These are phyloP conservation scores for Alternaria hordeiaustralica DNA, from an alignment of 2,329 filamentous ascomycete genomes.

Conservation along the genomic window DNA sequence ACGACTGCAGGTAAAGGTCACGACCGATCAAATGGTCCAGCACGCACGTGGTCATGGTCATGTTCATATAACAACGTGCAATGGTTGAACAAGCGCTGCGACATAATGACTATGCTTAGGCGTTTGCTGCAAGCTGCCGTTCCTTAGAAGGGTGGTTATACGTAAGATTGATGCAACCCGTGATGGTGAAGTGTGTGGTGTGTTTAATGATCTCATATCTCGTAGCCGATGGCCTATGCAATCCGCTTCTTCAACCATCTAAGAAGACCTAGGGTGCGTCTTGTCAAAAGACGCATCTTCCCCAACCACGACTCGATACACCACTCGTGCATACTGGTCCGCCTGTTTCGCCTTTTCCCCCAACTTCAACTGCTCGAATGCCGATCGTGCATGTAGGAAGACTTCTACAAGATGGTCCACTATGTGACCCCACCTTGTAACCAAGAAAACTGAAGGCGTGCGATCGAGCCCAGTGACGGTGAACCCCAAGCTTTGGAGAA, in stretches of 20 bases:
- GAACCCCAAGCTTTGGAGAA: constrained; percentile 20
- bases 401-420: constrained; percentile 28
- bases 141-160: no score
- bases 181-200: no score
- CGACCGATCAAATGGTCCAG: no score
- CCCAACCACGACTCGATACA: constrained; percentile 45
- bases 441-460: constrained; percentile 10
- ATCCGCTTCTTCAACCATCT: rapidly evolving
- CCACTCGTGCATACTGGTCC: constrained; percentile 37
- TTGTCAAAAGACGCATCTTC: constrained; percentile 29
- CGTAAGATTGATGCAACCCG: no score
- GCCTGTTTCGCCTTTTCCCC: constrained; percentile 24
- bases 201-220: no score
- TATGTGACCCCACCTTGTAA: constrained; percentile 41
- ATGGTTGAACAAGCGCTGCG: no score
- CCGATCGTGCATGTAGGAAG: constrained; percentile 36
- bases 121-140: no score
- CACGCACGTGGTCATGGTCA: no score
- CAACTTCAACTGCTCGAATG: constrained; percentile 30
- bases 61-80: no score
- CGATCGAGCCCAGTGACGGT: constrained; percentile 15
- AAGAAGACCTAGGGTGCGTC: neutral
- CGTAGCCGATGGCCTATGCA: no score
- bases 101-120: no score
- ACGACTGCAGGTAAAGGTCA: no score